Conservation (phyloP, 805 yeast species). For the Teunomyces barrocoloradensis region DNA sequence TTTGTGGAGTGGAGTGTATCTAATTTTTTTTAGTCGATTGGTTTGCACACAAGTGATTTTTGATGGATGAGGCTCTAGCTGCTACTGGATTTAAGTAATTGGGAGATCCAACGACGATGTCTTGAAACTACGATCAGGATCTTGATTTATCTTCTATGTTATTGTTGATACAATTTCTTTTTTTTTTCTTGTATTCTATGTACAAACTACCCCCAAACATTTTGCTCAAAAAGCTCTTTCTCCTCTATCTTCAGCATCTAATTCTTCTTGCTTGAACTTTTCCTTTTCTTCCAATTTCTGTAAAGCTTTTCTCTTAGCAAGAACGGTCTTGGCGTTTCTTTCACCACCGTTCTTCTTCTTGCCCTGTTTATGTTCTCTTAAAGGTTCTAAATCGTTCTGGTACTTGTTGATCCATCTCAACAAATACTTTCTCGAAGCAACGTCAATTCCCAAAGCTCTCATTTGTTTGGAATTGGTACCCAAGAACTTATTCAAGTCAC, state of each 20-base stretch:
- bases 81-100: too few relatives aligned
- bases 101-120: too few relatives aligned
- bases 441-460: conserved; percentile 77
- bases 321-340: conserved; percentile 58
- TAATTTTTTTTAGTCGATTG: not conserved
- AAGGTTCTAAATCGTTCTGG: conserved; percentile 51
- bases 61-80: not conserved
- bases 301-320: conserved; percentile 59
- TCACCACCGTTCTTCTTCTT: conserved; percentile 84
- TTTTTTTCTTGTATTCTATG: not conserved
- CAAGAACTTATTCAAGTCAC: conserved; percentile 59
- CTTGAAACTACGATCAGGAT: too few relatives aligned
- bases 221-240: conserved; percentile 32
- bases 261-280: conserved; percentile 31
- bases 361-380: conserved; percentile 60
- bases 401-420: conserved; percentile 69
- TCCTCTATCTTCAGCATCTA: conserved; percentile 41
- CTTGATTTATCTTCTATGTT: too few relatives aligned
- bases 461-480: conserved; percentile 49
- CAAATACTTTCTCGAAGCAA: conserved; percentile 68
- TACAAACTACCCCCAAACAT: not conserved
- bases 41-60: not conserved
- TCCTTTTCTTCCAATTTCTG: conserved; percentile 54
- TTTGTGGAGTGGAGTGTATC: conserved; percentile 4
- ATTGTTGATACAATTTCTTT: not conserved